These are phyloP conservation scores for Hibiscus tridactylites DNA, from an alignment of 345 rosid genomes.

Conservation along the genomic window DNA sequence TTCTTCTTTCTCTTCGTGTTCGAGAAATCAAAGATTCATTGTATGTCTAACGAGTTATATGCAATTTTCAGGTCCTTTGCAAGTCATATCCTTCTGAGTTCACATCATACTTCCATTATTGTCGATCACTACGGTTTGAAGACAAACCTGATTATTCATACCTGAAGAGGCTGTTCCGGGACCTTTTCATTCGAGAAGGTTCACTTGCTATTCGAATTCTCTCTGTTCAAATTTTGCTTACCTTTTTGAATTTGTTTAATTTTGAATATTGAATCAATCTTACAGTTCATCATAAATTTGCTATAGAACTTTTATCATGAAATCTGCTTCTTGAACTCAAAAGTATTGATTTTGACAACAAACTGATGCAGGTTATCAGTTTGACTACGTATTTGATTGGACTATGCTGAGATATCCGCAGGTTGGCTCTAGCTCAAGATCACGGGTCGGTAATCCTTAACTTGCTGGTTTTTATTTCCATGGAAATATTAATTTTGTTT, in stretches of 20 bases:
- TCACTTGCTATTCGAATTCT: slow-evolving; percentile 2
- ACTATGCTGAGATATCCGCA: slow-evolving; percentile 86
- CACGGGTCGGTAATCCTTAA: slow-evolving; percentile 40
- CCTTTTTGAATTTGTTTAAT: not conserved
- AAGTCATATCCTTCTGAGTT: slow-evolving; percentile 79
- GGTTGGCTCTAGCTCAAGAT: slow-evolving; percentile 67
- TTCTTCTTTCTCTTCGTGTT: not conserved
- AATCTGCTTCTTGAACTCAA: not conserved
- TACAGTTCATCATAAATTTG: not conserved
- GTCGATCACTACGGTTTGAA: slow-evolving; percentile 90
- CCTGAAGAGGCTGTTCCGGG: slow-evolving; percentile 87
- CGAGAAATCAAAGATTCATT: not conserved
- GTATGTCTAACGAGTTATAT: not conserved
- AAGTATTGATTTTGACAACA: slow-evolving; percentile 5
- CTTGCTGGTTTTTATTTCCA: not conserved
- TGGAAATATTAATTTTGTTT: not conserved
- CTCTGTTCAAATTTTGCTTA: not conserved
- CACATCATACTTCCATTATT: slow-evolving; percentile 89
- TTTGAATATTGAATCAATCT: not conserved
- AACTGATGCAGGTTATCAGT: slow-evolving; percentile 65
- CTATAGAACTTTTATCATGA: not conserved
- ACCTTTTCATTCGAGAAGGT: slow-evolving; percentile 93
- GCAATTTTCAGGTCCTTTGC: slow-evolving; percentile 63
- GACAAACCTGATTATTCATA: slow-evolving; percentile 97
- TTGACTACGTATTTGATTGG: slow-evolving; percentile 95